These are phyloP conservation scores for Xylaria arbuscula DNA, from an alignment of 2,329 filamentous ascomycete species.

Conservation along the genomic window DNA sequence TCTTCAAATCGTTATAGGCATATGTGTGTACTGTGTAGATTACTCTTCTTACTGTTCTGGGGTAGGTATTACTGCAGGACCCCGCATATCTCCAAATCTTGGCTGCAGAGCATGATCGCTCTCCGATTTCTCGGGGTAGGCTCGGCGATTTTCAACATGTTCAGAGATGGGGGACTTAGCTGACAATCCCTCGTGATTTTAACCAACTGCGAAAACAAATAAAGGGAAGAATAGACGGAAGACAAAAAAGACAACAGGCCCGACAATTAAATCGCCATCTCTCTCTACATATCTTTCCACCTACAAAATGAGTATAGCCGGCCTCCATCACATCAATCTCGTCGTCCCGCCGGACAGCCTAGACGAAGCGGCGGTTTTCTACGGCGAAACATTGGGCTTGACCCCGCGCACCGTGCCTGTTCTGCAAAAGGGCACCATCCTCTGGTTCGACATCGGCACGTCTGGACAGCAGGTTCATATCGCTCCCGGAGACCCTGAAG, in stretches of 20 bases:
- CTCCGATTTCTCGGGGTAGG: neutral
- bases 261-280: neutral
- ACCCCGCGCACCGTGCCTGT: slow-evolving; percentile 63
- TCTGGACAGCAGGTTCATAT: slow-evolving; percentile 68
- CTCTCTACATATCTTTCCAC: neutral
- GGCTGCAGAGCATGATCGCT: neutral
- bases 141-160: neutral
- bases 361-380: slow-evolving; percentile 64
- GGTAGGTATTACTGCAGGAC: neutral
- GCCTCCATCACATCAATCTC: slow-evolving; percentile 68
- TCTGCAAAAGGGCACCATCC: slow-evolving; percentile 61
- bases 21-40: neutral
- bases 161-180: neutral
- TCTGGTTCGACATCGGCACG: slow-evolving; percentile 70
- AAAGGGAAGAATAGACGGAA: neutral
- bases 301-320: slow-evolving; percentile 58
- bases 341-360: slow-evolving; percentile 66
- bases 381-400: slow-evolving; percentile 66
- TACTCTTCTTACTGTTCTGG: neutral
- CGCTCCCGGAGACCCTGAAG: slow-evolving; percentile 55
- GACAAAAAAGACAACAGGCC: neutral
- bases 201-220: neutral
- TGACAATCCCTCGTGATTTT: neutral
- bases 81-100: slow-evolving; percentile 5
- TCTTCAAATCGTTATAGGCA: neutral